Conservation (phyloP, 129 eudicot genomes). For the Silybum marianum region DNA sequence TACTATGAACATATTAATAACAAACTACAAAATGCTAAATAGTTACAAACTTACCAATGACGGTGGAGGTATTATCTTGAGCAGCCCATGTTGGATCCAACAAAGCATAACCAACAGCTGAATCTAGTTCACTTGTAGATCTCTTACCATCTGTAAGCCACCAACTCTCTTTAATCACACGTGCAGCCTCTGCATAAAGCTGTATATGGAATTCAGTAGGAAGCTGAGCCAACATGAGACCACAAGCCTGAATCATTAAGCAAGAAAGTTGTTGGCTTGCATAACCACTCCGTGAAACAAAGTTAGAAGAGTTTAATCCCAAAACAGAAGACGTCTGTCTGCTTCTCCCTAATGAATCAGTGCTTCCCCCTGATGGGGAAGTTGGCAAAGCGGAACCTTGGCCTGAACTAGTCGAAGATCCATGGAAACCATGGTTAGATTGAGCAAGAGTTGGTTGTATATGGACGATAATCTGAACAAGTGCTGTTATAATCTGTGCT, state of each 20-base stretch:
- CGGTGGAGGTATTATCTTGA: conserved; percentile 96
- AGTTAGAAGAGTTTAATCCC: conserved; percentile 59
- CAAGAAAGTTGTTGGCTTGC: conserved; percentile 94
- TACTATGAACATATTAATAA: background rate
- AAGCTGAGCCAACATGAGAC: conserved; percentile 91
- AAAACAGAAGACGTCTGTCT: conserved; percentile 57
- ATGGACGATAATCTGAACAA: conserved; percentile 88
- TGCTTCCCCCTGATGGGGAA: conserved; percentile 98
- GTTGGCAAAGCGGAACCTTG: conserved; percentile 83
- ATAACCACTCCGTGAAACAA: conserved; percentile 88
- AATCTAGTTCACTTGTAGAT: conserved; percentile 71
- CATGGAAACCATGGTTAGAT: conserved; percentile 74
- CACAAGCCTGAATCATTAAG: conserved; percentile 96
- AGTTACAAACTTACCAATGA: conserved; percentile 58
- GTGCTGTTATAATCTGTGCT: conserved; percentile 76
- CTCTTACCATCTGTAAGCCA: conserved; percentile 88
- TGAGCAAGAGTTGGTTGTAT: conserved; percentile 93
- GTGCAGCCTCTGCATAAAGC: conserved; percentile 83
- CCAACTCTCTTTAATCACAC: conserved; percentile 93
- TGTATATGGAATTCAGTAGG: conserved; percentile 89
- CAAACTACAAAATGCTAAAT: background rate
- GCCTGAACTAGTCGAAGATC: conserved; percentile 54
- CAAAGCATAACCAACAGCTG: conserved; percentile 95
- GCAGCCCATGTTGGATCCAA: conserved; percentile 99
- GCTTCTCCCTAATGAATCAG: conserved; percentile 80